These are phyloP conservation scores for Fusarium chuoi DNA, from an alignment of 2,329 filamentous ascomycete genomes.

Conservation along the genomic window DNA sequence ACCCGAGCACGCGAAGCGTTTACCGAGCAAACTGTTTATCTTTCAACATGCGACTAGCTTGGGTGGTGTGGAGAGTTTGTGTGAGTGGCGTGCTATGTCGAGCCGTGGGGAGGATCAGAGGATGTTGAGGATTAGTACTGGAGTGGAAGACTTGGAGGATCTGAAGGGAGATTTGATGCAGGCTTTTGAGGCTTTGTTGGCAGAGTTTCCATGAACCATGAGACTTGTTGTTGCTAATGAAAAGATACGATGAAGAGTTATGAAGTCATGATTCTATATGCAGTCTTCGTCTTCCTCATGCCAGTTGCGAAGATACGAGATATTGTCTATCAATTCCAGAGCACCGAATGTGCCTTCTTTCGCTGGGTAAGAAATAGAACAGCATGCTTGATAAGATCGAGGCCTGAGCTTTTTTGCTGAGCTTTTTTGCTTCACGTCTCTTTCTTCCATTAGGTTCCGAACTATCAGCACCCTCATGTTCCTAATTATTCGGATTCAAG, in stretches of 20 bases:
- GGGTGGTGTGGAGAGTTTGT: constrained; percentile 81
- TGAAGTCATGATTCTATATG: background rate
- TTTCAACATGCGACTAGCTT: constrained; percentile 97
- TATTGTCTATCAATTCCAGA: background rate
- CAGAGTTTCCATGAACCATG: background rate
- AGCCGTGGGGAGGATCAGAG: constrained; percentile 77
- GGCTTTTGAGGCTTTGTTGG: constrained; percentile 67
- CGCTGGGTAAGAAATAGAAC: rapidly evolving
- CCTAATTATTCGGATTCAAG: background rate
- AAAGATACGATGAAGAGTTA: background rate
- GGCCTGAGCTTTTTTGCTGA: background rate
- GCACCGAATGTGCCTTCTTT: background rate
- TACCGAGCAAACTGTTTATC: constrained; percentile 81
- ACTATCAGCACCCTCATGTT: background rate
- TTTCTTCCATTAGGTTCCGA: rapidly evolving
- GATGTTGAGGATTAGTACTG: constrained; percentile 83
- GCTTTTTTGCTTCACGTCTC: background rate
- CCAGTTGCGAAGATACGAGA: background rate
- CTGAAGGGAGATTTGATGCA: constrained; percentile 77
- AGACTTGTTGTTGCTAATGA: background rate
- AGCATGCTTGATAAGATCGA: rapidly evolving
- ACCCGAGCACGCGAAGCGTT: constrained; percentile 67
- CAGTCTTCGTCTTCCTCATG: rapidly evolving
- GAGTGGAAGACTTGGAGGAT: constrained; percentile 88
- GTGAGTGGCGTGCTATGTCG: constrained; percentile 94